Evolutionary conservation across 2,329 filamentous ascomycete genomes (phyloP).

Genomic region (Lasiodiplodia hormozganensis): DNA sequence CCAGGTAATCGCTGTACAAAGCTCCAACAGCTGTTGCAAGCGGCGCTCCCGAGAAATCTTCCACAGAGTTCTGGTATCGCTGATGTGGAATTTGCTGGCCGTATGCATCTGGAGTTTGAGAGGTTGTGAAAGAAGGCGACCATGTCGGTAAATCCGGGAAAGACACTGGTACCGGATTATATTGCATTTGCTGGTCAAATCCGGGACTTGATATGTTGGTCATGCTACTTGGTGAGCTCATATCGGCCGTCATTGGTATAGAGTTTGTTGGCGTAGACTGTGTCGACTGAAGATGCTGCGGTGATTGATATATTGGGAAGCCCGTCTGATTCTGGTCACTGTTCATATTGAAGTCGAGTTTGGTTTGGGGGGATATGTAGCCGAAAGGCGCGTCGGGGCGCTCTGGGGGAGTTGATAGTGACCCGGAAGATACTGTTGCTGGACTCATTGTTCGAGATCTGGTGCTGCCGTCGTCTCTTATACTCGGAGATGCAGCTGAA

Average conservation of each 20-base stretch:
- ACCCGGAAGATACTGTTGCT: slow-evolving; percentile 46
- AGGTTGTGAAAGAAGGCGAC: slow-evolving; percentile 46
- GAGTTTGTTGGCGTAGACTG: slow-evolving; percentile 34
- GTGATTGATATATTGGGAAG: slow-evolving; percentile 34
- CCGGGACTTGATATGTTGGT: slow-evolving; percentile 8
- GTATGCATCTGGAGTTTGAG: slow-evolving; percentile 38
- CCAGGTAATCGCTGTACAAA: slow-evolving; percentile 48
- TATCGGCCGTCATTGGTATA: slow-evolving; percentile 2
- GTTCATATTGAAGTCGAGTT: slow-evolving; percentile 38
- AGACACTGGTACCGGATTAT: slow-evolving; percentile 43
- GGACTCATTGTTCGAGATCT: slow-evolving; percentile 56
- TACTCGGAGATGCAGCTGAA: slow-evolving; percentile 43
- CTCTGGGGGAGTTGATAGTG: slow-evolving; percentile 47
- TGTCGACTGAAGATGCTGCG: slow-evolving; percentile 37
- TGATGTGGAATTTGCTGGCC: slow-evolving; percentile 36
- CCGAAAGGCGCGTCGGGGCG: slow-evolving; percentile 43
- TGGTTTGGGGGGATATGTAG: slow-evolving; percentile 43
- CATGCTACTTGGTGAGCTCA: slow-evolving; percentile 16
- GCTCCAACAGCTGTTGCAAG: slow-evolving; percentile 17
- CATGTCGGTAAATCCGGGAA: slow-evolving; percentile 47
- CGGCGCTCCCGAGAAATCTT: neutral
- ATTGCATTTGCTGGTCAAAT: slow-evolving; percentile 31
- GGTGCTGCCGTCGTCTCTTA: slow-evolving; percentile 50
- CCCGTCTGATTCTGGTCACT: slow-evolving; percentile 33
- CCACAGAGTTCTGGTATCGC: slow-evolving; percentile 13